phyloP scores from a whole-genome alignment of 176 grass and related monocot species.

The Areca catechu region DNA sequence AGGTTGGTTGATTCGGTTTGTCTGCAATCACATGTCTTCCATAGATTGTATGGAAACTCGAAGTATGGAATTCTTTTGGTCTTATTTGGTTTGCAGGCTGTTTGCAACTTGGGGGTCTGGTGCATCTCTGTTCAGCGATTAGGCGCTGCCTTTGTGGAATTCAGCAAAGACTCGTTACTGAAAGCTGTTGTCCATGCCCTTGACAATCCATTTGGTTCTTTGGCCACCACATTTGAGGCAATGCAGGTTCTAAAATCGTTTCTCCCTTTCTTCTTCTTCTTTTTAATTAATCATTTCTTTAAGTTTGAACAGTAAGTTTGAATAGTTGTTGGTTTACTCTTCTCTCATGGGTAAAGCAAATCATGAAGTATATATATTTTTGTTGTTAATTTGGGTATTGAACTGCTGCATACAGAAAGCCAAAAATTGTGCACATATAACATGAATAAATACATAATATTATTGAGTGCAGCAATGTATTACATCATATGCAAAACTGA shows the following conservation, averaged over 20 bases:
- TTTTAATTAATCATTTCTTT: too few relatives aligned
- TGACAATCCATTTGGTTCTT: slow-evolving; percentile 79
- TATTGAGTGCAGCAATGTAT: too few relatives aligned
- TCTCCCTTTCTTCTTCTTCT: too few relatives aligned
- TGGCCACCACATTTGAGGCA: slow-evolving; percentile 77
- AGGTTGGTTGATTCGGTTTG: slow-evolving; percentile 27
- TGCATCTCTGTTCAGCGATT: slow-evolving; percentile 75
- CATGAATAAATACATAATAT: too few relatives aligned
- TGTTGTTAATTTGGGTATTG: too few relatives aligned
- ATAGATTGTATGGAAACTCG: slow-evolving; percentile 7
- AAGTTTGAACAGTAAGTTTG: too few relatives aligned
- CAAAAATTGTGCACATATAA: too few relatives aligned
- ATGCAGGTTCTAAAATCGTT: slow-evolving; percentile 36
- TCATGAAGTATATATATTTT: too few relatives aligned
- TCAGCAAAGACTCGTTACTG: slow-evolving; percentile 23
- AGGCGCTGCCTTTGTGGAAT: slow-evolving; percentile 31
- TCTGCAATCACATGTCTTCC: neutral
- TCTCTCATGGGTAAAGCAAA: too few relatives aligned
- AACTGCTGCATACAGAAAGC: too few relatives aligned
- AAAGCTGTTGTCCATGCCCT: slow-evolving; percentile 51
- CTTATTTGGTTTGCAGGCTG: slow-evolving; percentile 30
- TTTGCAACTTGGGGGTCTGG: slow-evolving; percentile 82
- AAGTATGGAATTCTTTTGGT: neutral
- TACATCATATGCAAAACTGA: too few relatives aligned
- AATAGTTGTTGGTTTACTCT: too few relatives aligned